These are phyloP conservation scores for Przewalskia tangutica DNA, from an alignment of 257 asterid genomes.

Conservation along the genomic window DNA sequence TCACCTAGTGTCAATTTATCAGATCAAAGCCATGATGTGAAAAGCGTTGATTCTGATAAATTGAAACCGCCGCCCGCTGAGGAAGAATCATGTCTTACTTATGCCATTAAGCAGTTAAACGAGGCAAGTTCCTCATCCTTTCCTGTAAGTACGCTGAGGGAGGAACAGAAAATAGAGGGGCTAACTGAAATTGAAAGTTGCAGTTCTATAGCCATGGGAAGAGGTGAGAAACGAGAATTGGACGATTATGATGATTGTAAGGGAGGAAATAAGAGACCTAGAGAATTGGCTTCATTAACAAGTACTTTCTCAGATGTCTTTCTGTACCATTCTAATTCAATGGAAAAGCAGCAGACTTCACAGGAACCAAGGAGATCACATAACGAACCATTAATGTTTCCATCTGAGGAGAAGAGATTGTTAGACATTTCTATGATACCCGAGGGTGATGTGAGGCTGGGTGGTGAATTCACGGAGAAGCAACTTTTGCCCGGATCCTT, in stretches of 20 bases:
- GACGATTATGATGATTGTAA: slow-evolving; percentile 28
- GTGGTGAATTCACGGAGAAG: slow-evolving; percentile 40
- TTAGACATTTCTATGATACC: slow-evolving; percentile 41
- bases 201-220: slow-evolving; percentile 27
- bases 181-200: slow-evolving; percentile 34
- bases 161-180: slow-evolving; percentile 24
- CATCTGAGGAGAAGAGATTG: slow-evolving; percentile 41
- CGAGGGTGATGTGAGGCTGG: slow-evolving; percentile 23
- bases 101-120: slow-evolving; percentile 17
- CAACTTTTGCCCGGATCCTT: slow-evolving; percentile 63
- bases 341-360: slow-evolving; percentile 26
- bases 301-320: slow-evolving; percentile 41
- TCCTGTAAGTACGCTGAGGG: slow-evolving; percentile 26
- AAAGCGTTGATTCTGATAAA: slow-evolving; percentile 22
- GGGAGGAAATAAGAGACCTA: slow-evolving; percentile 36
- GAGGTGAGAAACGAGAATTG: slow-evolving; percentile 50
- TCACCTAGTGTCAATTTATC: slow-evolving; percentile 32
- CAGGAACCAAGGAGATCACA: slow-evolving; percentile 37
- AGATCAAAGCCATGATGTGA: slow-evolving; percentile 21
- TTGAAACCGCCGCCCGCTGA: slow-evolving; percentile 16
- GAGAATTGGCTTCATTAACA: slow-evolving; percentile 11
- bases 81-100: slow-evolving; percentile 19
- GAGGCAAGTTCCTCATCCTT: slow-evolving; percentile 18
- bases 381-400: slow-evolving; percentile 15
- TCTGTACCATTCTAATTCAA: slow-evolving; percentile 28